Evolutionary conservation across 2,329 filamentous ascomycete genomes (phyloP), one percentile per base, ranked within the genome.

Genomic region (Fusarium virguliforme): DNA sequence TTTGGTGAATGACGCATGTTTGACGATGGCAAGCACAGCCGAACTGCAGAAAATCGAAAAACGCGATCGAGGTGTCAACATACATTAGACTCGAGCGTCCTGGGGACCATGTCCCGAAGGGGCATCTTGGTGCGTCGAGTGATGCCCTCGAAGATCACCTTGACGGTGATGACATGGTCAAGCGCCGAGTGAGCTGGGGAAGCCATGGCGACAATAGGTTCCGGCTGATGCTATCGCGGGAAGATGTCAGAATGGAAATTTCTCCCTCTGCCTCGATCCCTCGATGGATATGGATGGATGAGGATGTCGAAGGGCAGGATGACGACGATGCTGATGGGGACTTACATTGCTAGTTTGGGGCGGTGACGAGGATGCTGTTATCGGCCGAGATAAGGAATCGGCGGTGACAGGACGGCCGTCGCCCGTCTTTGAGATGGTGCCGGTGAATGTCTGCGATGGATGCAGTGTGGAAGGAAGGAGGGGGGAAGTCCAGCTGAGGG

Each of bases 51-150:
- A 28, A 24, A 28, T 8, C 10, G 37, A 22, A 43, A 43, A 8
- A 10, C 7, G 8, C 10, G 50, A 38, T 37, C 35, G 24, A n/a
- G 24, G 35, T 37, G 13, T 70, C 76, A 74, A 88, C 92, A 80
- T 88, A 98, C 96, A 89, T 95, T 97, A 77, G 90, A 86, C 75
- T 95, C 94, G 40, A 99, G 89, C 51, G 90, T 87, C 71, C 85
- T 85, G 55, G 92, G 89, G 70, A 89, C 90, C 62, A 98, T 90
- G 74, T 98, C 95, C 79, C 91, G 90, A 78, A 98, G 88, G 62
- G 94, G 92, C 72, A 98, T 88, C 88, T 97, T 98, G 85, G 97
- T 93, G 76, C 94, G 92, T 77, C 92, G 91, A 77, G 91, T 92
- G 77, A 83, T 85, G 65, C 93, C 93, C 78, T 94, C 90, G 78